Percentiles rank a stretch among this genome's conserved stretches.
Evolutionary conservation across 2,329 filamentous ascomycete species (phyloP).

Genomic region (Rugonectria rugulosa): DNA sequence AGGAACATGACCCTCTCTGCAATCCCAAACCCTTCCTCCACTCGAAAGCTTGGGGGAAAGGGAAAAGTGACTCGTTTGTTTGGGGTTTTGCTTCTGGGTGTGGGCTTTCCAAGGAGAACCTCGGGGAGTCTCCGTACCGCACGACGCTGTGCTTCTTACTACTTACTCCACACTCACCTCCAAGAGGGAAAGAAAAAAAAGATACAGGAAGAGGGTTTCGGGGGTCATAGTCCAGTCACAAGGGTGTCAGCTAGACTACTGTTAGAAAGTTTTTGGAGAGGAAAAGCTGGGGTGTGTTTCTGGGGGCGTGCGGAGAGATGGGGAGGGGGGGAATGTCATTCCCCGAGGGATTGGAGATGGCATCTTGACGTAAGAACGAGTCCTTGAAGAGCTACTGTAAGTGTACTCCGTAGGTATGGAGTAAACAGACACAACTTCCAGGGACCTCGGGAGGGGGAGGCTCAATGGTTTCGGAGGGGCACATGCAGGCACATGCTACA

Average conservation of each 20-base stretch:
- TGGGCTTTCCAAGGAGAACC: too few species aligned
- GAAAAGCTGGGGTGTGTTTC: neutral
- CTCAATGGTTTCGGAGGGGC: neutral
- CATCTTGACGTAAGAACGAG: neutral
- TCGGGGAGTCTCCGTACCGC: neutral
- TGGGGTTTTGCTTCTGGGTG: neutral
- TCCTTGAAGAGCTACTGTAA: neutral
- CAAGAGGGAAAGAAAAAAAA: neutral
- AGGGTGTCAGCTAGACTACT: neutral
- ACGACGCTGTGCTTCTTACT: too few species aligned
- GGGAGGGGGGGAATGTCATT: slow-evolving; percentile 9
- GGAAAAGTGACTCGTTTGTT: neutral
- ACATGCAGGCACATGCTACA: slow-evolving; percentile 22
- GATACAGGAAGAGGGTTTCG: slow-evolving; percentile 8
- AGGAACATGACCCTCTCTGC: neutral
- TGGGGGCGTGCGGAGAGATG: slow-evolving; percentile 4
- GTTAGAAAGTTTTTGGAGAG: neutral
- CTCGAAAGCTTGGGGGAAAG: neutral
- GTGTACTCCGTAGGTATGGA: neutral
- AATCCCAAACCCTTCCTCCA: slow-evolving; percentile 7
- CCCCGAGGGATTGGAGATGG: neutral
- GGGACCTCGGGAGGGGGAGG: neutral
- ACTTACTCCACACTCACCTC: neutral
- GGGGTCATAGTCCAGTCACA: slow-evolving; percentile 16
- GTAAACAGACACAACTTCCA: neutral